A percentile compares a stretch with the other conserved stretches of the same genome.
Conservation (phyloP, 345 rosid species). For the Citrus sp. region DNA sequence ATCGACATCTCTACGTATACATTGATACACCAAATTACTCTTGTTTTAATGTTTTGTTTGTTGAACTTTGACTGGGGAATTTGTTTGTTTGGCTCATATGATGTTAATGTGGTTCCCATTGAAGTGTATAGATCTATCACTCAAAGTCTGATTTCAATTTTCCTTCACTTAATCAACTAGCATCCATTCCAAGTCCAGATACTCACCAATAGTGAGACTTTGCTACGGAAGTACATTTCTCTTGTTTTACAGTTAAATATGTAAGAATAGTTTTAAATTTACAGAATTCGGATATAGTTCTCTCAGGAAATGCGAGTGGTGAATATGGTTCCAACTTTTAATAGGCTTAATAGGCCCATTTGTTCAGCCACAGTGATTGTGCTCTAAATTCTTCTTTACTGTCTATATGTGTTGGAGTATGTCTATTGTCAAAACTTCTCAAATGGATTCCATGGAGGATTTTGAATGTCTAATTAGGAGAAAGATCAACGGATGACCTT, state of each 20-base stretch:
- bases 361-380: not conserved
- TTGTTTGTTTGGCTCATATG: not conserved
- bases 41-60: not conserved
- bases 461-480: slow-evolving; percentile 46
- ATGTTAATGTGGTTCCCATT: not conserved
- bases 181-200: no score
- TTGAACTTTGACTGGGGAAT: not conserved
- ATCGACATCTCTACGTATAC: not conserved
- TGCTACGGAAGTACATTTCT: not conserved
- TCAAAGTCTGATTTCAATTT: no score
- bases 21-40: not conserved
- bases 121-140: no score
- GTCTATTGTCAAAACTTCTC: no score
- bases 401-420: accelerated
- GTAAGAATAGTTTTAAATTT: not conserved
- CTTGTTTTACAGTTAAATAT: not conserved
- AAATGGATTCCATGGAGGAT: no score
- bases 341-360: not conserved
- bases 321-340: not conserved
- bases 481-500: slow-evolving; percentile 24
- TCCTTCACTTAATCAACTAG: no score
- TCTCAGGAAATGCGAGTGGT: not conserved
- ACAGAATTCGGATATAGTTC: not conserved
- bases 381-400: not conserved
- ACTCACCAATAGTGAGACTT: not conserved